Base-by-base conservation (phyloP, 495 filamentous ascomycete species). In the Xylaria palmicola region DNA sequence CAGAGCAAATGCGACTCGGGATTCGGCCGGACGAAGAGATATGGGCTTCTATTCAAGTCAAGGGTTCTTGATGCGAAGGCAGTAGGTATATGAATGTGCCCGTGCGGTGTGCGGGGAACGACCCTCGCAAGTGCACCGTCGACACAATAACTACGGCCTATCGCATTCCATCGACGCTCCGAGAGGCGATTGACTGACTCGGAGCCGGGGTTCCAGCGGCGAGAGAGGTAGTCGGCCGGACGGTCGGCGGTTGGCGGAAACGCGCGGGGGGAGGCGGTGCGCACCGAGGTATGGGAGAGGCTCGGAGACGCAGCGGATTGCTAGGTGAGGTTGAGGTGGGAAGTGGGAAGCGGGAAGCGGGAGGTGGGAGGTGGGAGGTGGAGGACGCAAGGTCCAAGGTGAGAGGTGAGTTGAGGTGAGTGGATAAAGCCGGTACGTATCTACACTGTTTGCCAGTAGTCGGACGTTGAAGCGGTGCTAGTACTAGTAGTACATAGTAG, bases 101-200 rank as follows among this genome's bases (percentile, higher is more conserved):
- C 40, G 63, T 73, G 74, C 72, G 73, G 72, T 79, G 75, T 81
- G 80, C 80, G 81, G 80, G 79, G 79, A 81, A 79, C 64, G 67
- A 75, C 79, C 76, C 77, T 74, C 78, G 76, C 78, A 77, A 72
- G 74, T 75, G 73, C 74, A 77, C 78, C 75, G 71, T 73, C 65
- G 74, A 75, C 69, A 66, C 74, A 71, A 68, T 62, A 65, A 52
- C 74, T 80, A 81, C 63, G 69, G 73, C 68, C 72, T 73, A 68
- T 74, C 71, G 69, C 74, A 71, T 75, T 70, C 72, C 80, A 83
- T 82, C 75, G 73, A 69, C 77, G 62, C 65, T 57, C 59, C 41
- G 32, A 64, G n/a, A 19, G 15, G 15, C 39, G 24, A n/a, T n/a
- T 30, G 29, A 49, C 45, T 60, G 47, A 44, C 29, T 52, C 57